Percentiles rank a stretch among this genome's conserved stretches.
Evolutionary conservation across 2,329 filamentous ascomycete species (phyloP).

Genomic region (Cryoendolithus antarcticus): DNA sequence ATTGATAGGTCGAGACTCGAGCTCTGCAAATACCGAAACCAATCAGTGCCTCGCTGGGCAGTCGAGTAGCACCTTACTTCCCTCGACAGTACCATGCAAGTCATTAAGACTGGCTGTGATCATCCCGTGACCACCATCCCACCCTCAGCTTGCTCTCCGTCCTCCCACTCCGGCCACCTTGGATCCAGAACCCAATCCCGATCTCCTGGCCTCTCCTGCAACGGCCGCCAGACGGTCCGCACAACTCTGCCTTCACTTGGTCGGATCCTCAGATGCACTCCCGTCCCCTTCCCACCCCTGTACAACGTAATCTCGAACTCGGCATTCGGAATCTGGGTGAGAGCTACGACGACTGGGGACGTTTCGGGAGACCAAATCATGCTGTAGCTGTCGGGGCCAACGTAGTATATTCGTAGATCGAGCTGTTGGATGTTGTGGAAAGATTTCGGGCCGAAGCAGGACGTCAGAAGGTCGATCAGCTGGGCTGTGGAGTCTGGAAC

Average conservation of each 20-base stretch:
- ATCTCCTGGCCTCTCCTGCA: constrained; percentile 13
- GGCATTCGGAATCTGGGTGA: constrained; percentile 25
- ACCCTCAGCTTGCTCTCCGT: constrained; percentile 6
- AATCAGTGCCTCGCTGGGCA: too few relatives aligned
- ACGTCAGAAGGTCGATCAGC: constrained; percentile 22
- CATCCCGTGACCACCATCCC: too few relatives aligned
- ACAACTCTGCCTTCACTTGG: constrained; percentile 11
- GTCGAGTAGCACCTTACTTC: too few relatives aligned
- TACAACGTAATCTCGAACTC: constrained; percentile 25
- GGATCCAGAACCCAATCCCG: constrained; percentile 19
- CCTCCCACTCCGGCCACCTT: constrained; percentile 18
- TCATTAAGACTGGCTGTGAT: too few relatives aligned
- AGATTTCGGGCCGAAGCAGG: constrained; percentile 18
- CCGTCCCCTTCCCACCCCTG: constrained; percentile 21
- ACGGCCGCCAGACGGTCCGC: constrained; percentile 20
- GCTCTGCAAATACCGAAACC: too few relatives aligned
- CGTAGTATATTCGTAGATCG: constrained; percentile 29
- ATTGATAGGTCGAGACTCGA: too few relatives aligned
- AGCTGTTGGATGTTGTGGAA: constrained; percentile 19
- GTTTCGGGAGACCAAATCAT: constrained; percentile 28
- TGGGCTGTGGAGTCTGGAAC: constrained; percentile 16
- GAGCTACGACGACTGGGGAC: constrained; percentile 24
- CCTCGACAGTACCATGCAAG: too few relatives aligned
- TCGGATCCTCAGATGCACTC: constrained; percentile 17
- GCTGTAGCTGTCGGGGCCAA: constrained; percentile 25